Evolutionary conservation across 2,329 filamentous ascomycete genomes (phyloP).

Genomic region (Fusarium piperis): DNA sequence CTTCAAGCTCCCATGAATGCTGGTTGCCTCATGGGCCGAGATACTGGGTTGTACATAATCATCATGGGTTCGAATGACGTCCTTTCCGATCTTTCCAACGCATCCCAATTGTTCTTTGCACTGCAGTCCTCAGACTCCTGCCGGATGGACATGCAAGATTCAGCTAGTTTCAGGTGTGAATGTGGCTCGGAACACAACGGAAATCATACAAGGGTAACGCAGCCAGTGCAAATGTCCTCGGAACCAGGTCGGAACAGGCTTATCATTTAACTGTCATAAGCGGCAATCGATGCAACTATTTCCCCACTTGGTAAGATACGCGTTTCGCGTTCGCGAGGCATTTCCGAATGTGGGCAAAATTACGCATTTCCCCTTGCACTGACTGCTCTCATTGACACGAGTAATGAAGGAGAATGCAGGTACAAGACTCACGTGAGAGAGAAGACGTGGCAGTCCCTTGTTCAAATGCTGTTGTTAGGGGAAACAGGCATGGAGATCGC

Average conservation of each 20-base stretch:
- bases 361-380: background rate
- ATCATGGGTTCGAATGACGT: background rate
- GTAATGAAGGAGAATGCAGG: background rate
- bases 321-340: background rate
- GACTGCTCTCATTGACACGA: background rate
- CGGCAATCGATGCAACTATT: background rate
- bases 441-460: background rate
- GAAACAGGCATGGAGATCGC: background rate
- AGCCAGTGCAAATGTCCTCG: background rate
- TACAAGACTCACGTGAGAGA: background rate
- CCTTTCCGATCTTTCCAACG: background rate
- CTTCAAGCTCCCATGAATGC: background rate
- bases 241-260: background rate
- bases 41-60: background rate
- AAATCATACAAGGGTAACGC: background rate
- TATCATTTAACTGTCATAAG: background rate
- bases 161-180: background rate
- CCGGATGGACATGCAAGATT: background rate
- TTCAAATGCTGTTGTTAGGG: background rate
- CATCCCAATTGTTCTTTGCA: background rate
- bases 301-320: background rate
- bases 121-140: no score
- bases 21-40: background rate
- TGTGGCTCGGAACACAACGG: background rate
- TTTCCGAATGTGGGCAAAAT: conserved; percentile 16